Evolutionary conservation across 805 yeast genomes (phyloP).

Genomic region (Candida alai): DNA sequence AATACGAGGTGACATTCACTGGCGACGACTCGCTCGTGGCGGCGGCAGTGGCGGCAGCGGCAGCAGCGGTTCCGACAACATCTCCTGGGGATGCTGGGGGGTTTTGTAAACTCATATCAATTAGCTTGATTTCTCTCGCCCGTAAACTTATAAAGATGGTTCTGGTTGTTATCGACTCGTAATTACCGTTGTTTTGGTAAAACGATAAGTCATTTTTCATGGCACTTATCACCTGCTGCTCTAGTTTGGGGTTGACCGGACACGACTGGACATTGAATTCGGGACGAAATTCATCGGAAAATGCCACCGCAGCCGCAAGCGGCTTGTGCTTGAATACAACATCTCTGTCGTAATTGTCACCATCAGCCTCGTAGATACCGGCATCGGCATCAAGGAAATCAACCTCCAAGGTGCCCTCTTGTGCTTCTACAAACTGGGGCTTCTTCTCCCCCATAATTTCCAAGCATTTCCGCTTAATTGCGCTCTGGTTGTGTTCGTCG

Average conservation of each 20-base stretch:
- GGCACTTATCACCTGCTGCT: slow-evolving; percentile 42
- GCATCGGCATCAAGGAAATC: slow-evolving; percentile 9
- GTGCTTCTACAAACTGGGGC: not conserved
- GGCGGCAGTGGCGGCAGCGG: not conserved
- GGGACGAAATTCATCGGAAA: slow-evolving; percentile 48
- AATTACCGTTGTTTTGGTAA: slow-evolving; percentile 34
- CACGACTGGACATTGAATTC: slow-evolving; percentile 54
- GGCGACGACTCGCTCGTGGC: slow-evolving; percentile 1
- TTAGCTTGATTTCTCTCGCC: slow-evolving; percentile 42
- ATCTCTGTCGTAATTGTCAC: not conserved
- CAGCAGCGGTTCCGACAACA: not conserved
- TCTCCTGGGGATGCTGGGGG: not conserved
- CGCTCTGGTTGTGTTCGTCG: slow-evolving; percentile 16
- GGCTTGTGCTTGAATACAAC: slow-evolving; percentile 15
- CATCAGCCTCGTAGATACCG: not conserved
- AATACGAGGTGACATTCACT: slow-evolving; percentile 1
- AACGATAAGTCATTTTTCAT: slow-evolving; percentile 53
- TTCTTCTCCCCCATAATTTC: slow-evolving; percentile 19
- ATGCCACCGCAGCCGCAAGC: slow-evolving; percentile 36
- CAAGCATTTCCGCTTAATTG: slow-evolving; percentile 20
- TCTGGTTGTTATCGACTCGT: slow-evolving; percentile 27
- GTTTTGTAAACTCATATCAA: slow-evolving; percentile 35
- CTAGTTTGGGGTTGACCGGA: slow-evolving; percentile 48
- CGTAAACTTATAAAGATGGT: slow-evolving; percentile 42
- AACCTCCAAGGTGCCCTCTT: slow-evolving; percentile 2